Evolutionary conservation across 2,329 filamentous ascomycete genomes (phyloP).

Genomic region (Microsporum audouinii): DNA sequence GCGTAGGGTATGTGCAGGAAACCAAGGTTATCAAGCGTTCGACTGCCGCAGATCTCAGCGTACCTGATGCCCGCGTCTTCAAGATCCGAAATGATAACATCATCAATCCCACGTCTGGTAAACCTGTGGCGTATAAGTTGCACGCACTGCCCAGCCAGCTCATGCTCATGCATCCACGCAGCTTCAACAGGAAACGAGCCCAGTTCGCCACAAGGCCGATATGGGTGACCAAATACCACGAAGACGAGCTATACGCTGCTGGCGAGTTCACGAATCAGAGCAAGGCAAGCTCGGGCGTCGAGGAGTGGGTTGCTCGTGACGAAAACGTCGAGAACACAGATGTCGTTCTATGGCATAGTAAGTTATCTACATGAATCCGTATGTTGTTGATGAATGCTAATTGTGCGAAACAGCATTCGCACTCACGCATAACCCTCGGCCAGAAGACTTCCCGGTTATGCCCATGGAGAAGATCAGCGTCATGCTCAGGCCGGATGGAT

Average conservation of each 20-base stretch:
- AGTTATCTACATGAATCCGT: slow-evolving; percentile 25
- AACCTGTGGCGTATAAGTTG: slow-evolving; percentile 47
- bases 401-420: slow-evolving; percentile 31
- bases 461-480: slow-evolving; percentile 46
- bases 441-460: slow-evolving; percentile 60
- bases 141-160: slow-evolving; percentile 47
- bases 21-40: slow-evolving; percentile 40
- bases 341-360: slow-evolving; percentile 31
- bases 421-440: slow-evolving; percentile 53
- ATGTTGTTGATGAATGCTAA: neutral
- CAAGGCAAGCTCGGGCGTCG: slow-evolving; percentile 42
- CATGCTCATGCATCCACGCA: slow-evolving; percentile 41
- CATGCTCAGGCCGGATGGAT: slow-evolving; percentile 40
- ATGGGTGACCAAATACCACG: slow-evolving; percentile 45
- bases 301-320: slow-evolving; percentile 40
- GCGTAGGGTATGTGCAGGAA: slow-evolving; percentile 40
- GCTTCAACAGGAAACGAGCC: slow-evolving; percentile 40
- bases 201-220: slow-evolving; percentile 46
- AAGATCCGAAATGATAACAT: slow-evolving; percentile 46
- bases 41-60: slow-evolving; percentile 39
- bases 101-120: slow-evolving; percentile 44
- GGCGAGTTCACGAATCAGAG: slow-evolving; percentile 49
- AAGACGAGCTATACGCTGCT: slow-evolving; percentile 43
- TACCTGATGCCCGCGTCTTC: slow-evolving; percentile 42
- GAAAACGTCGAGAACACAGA: slow-evolving; percentile 40